A percentile compares a stretch with the other conserved stretches of the same genome.
Conservation (phyloP, 306 rosid genomes). For the Vigna trinervia region DNA sequence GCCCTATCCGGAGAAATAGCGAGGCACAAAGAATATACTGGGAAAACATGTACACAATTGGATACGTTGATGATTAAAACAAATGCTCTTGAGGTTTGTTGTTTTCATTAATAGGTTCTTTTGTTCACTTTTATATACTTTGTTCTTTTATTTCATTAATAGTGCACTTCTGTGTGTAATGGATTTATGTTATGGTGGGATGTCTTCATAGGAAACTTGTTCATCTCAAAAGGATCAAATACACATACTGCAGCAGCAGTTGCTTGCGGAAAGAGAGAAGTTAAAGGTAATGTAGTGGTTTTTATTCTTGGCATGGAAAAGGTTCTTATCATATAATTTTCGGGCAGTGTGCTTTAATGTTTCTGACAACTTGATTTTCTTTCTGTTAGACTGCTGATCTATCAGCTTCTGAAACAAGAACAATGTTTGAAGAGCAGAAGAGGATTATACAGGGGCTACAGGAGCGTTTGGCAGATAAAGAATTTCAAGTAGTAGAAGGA, state of each 20-base stretch:
- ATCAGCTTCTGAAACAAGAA: conserved; percentile 66
- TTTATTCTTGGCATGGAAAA: conserved; percentile 21
- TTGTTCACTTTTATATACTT: background rate
- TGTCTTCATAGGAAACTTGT: conserved; percentile 67
- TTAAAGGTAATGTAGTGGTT: conserved; percentile 56
- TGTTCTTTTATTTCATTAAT: background rate
- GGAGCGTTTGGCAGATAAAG: conserved; percentile 69
- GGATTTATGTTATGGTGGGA: conserved; percentile 22
- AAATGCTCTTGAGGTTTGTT: conserved; percentile 72
- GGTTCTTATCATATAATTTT: background rate
- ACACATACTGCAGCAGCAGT: conserved; percentile 56
- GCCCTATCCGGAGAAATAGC: conserved; percentile 61
- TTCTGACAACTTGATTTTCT: conserved; percentile 27
- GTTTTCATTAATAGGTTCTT: background rate
- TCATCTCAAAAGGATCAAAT: conserved; percentile 79
- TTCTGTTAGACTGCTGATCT: conserved; percentile 63
- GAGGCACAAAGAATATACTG: conserved; percentile 56
- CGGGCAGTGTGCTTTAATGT: background rate
- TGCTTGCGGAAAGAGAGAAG: conserved; percentile 69
- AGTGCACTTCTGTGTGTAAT: background rate
- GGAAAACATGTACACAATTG: conserved; percentile 60
- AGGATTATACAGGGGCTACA: conserved; percentile 59
- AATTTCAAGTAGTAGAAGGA: conserved; percentile 75
- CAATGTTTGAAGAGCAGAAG: conserved; percentile 69
- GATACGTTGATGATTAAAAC: conserved; percentile 66